These are phyloP conservation scores for Phytophthora pistaciae DNA, from an alignment of 352 stramenopile species.

Conservation along the genomic window DNA sequence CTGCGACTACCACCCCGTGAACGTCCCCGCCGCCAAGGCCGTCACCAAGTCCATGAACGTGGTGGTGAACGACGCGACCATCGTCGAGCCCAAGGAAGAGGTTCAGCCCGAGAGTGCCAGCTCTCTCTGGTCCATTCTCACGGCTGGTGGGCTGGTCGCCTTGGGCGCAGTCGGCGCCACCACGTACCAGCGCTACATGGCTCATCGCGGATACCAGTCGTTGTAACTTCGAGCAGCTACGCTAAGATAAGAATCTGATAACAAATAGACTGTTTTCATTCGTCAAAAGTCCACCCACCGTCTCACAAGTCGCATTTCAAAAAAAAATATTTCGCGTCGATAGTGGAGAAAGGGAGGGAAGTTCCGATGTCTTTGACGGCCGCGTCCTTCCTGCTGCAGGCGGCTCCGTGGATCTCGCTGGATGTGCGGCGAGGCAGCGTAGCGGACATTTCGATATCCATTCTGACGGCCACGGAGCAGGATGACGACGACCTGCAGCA, in stretches of 20 bases:
- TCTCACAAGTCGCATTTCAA: constrained; percentile 24
- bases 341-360: constrained; percentile 16
- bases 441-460: constrained; percentile 53
- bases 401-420: constrained; percentile 55
- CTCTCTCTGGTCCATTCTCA: constrained; percentile 47
- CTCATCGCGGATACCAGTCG: constrained; percentile 51
- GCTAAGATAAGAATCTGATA: constrained; percentile 17
- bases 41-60: constrained; percentile 38
- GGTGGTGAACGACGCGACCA: constrained; percentile 35
- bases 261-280: constrained; percentile 37
- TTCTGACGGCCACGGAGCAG: constrained; percentile 22
- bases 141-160: constrained; percentile 44
- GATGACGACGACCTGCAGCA: constrained; percentile 28
- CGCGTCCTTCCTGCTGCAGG: constrained; percentile 63
- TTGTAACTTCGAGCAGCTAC: constrained; percentile 31
- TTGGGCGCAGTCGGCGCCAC: constrained; percentile 48
- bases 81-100: constrained; percentile 27
- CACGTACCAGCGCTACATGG: constrained; percentile 56
- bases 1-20: constrained; percentile 73
- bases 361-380: constrained; percentile 30
- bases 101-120: constrained; percentile 2
- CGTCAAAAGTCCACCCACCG: constrained; percentile 25
- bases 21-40: constrained; percentile 28
- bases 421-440: constrained; percentile 61
- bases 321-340: constrained; percentile 28